These are phyloP conservation scores for Colletotrichum navitas DNA, from an alignment of 2,329 filamentous ascomycete species.

Conservation along the genomic window DNA sequence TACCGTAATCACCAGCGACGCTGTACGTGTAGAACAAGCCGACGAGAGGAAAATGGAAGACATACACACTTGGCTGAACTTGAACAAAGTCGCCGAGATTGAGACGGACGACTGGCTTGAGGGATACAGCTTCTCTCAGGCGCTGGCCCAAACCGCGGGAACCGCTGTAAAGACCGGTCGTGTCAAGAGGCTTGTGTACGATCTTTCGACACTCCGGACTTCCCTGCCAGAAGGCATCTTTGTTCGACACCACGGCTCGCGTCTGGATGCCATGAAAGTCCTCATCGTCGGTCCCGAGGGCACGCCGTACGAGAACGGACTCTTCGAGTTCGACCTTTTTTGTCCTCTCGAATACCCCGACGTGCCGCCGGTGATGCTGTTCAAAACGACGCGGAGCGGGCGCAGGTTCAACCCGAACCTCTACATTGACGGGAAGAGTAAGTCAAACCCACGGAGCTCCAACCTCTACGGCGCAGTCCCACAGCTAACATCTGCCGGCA, in stretches of 20 bases:
- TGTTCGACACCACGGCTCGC: constrained; percentile 58
- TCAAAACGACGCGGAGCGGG: constrained; percentile 58
- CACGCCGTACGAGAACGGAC: constrained; percentile 66
- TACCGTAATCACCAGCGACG: not conserved
- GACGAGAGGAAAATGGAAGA: not conserved
- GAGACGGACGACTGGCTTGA: not conserved
- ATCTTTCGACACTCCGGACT: constrained; percentile 59
- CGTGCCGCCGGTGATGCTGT: constrained; percentile 54
- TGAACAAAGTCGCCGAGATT: not conserved
- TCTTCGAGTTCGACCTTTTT: constrained; percentile 68
- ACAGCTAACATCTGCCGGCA: constrained; percentile 39
- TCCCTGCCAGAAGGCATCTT: constrained; percentile 65
- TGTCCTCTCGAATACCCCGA: constrained; percentile 58
- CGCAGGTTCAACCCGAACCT: constrained; percentile 61
- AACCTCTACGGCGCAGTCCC: constrained; percentile 9
- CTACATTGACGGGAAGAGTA: constrained; percentile 61
- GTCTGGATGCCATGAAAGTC: constrained; percentile 64
- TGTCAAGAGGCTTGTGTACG: constrained; percentile 61
- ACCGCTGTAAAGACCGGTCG: constrained; percentile 44
- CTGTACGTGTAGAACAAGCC: not conserved
- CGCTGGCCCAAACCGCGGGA: not conserved
- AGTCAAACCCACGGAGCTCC: constrained; percentile 25
- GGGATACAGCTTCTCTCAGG: not conserved
- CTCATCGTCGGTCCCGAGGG: constrained; percentile 62
- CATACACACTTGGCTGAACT: not conserved